Evolutionary conservation across 768 basidiomycete species (phyloP).

Genomic region (Mycena latifolia): DNA sequence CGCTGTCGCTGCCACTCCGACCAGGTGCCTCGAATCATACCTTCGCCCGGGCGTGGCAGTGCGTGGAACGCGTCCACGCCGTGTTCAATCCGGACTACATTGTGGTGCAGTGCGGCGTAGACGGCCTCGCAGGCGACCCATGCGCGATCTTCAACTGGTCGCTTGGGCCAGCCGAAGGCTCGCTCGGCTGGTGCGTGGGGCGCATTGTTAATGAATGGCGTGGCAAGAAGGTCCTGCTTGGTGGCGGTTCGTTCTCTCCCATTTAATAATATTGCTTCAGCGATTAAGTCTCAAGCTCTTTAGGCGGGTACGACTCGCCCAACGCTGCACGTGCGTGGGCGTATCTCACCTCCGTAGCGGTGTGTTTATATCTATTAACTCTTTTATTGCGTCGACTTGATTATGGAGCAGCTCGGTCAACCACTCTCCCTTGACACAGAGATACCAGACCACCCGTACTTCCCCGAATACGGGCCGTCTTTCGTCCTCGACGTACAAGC

Average conservation of each 20-base stretch:
- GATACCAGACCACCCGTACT: conserved; percentile 83
- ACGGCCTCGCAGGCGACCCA: conserved; percentile 89
- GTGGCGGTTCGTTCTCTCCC: conserved; percentile 69
- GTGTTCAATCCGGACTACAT: conserved; percentile 82
- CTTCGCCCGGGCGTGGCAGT: conserved; percentile 72
- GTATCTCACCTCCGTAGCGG: conserved; percentile 81
- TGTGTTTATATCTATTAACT: conserved; percentile 50
- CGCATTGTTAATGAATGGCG: conserved; percentile 66
- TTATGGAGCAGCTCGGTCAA: conserved; percentile 58
- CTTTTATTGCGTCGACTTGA: neutral
- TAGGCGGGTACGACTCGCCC: conserved; percentile 86
- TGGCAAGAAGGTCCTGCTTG: conserved; percentile 76
- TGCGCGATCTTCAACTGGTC: conserved; percentile 82
- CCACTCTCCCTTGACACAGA: conserved; percentile 69
- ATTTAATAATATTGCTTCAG: neutral
- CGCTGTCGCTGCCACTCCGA: conserved; percentile 83
- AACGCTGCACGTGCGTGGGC: conserved; percentile 93
- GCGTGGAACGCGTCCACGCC: conserved; percentile 70
- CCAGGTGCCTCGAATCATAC: conserved; percentile 78
- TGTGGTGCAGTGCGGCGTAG: conserved; percentile 89
- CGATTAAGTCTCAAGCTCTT: too few species aligned
- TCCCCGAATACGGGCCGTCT: conserved; percentile 82
- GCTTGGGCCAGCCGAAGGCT: conserved; percentile 66
- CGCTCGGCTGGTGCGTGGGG: conserved; percentile 76
- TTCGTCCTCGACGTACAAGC: conserved; percentile 83